Conservation (phyloP, 805 yeast genomes). For the Lipomyces kockii region DNA sequence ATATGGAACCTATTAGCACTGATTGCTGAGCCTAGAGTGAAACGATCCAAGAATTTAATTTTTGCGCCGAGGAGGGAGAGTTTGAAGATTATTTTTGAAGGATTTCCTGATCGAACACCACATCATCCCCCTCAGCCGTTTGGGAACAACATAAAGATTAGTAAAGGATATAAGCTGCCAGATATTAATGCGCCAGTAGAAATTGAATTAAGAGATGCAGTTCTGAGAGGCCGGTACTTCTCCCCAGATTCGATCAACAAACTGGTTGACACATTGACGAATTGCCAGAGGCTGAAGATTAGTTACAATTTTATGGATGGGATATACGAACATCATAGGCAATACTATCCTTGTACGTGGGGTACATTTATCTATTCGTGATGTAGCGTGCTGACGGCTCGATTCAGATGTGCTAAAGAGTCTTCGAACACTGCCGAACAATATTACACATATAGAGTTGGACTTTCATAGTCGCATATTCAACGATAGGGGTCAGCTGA, state of each 20-base stretch:
- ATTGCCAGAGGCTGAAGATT: not conserved
- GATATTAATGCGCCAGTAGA: slow-evolving; percentile 8
- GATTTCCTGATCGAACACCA: not conserved
- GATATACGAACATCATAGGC: not conserved
- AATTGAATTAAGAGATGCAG: slow-evolving; percentile 3
- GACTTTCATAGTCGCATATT: slow-evolving; percentile 1
- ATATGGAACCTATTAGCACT: slow-evolving; percentile 9
- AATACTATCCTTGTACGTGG: slow-evolving; percentile 9
- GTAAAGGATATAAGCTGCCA: slow-evolving; percentile 1
- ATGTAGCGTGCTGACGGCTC: not conserved
- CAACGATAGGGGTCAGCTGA: slow-evolving; percentile 2
- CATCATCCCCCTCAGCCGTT: not conserved
- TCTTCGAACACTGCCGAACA: not conserved
- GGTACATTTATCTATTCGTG: not conserved
- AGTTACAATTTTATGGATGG: slow-evolving; percentile 7
- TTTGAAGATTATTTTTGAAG: slow-evolving; percentile 3
- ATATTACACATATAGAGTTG: not conserved
- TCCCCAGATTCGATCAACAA: not conserved
- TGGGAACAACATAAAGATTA: not conserved
- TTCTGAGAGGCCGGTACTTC: slow-evolving; percentile 5
- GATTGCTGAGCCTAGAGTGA: slow-evolving; percentile 10
- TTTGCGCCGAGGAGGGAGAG: not conserved
- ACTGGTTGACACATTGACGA: not conserved
- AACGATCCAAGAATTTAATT: not conserved
- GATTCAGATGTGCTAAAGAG: not conserved